Evolutionary conservation across 768 basidiomycete species (phyloP), one percentile per base, ranked within the genome.

Genomic region (Rickenella mellea): DNA sequence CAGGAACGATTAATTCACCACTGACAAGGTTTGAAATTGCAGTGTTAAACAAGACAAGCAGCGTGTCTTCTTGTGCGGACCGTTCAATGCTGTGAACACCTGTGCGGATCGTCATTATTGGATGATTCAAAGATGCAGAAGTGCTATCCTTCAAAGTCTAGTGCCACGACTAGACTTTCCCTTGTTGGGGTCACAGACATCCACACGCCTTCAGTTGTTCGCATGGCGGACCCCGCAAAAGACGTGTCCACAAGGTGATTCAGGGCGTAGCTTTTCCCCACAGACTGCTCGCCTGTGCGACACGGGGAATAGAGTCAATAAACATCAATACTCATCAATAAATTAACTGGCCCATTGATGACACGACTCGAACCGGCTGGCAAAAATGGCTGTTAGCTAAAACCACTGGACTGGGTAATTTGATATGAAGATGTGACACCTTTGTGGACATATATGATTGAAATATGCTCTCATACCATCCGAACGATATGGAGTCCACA

Each of bases 201-300:
- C 78, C 78, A 80, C 2, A 79, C 74, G 4, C 78, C 77, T 59
- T 78, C 74, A 27, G 74, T 80, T 7, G 76, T 78, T n/a, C 74
- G 61, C 75, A 80, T 78, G 0, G 78, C 78, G 7, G 69, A 74
- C 1, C 79, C 78, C 6, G 76, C 76, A 48, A 81, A 80, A 0
- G 79, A 80, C 0, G 77, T 76, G 48, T 80, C 78, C 1, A 66
- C 68, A 5, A 81, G 60, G 47, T 80, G 79, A 40, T 80, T 79
- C 27, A 80, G 52, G 0, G 71, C 60, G 41, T 68, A 80, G 40
- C 70, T 74, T 49, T 79, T 79, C 1, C 78, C 79, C 1, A 80
- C 78, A 0, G 75, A 78, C 50, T 80, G 78, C 51, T 79, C 77
- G 1, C 77, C 69, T 72, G 21, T 24, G 20, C 4, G 14, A 41